These are phyloP conservation scores for Nemania sp. DNA, from an alignment of 2,329 filamentous ascomycete species.

Conservation along the genomic window DNA sequence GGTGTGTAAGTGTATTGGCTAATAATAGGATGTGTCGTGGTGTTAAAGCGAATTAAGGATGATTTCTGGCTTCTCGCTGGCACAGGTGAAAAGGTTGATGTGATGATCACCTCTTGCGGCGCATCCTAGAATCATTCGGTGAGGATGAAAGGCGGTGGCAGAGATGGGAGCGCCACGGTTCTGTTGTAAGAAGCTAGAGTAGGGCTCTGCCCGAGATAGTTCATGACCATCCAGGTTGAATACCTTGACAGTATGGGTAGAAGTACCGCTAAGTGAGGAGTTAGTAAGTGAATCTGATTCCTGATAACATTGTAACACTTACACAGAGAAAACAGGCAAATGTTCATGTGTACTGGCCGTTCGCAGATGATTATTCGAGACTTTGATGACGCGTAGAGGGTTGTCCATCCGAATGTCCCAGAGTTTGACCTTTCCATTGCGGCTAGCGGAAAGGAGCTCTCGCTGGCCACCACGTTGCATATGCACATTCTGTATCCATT, in stretches of 20 bases:
- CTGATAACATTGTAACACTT: slow-evolving; percentile 48
- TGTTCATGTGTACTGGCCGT: slow-evolving; percentile 95
- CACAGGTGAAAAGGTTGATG: slow-evolving; percentile 84
- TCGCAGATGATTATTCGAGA: slow-evolving; percentile 76
- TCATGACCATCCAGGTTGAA: slow-evolving; percentile 85
- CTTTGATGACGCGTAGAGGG: slow-evolving; percentile 73
- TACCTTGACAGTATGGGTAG: slow-evolving; percentile 84
- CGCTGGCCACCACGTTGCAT: slow-evolving; percentile 94
- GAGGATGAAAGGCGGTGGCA: slow-evolving; percentile 91
- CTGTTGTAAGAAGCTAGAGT: slow-evolving; percentile 84
- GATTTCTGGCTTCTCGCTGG: slow-evolving; percentile 48
- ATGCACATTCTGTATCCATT: slow-evolving; percentile 95
- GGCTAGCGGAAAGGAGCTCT: slow-evolving; percentile 86
- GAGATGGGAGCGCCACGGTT: slow-evolving; percentile 82
- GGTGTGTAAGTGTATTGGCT: neutral
- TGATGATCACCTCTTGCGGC: slow-evolving; percentile 86
- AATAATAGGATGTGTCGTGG: neutral
- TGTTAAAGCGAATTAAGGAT: slow-evolving; percentile 33
- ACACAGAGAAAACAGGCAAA: slow-evolving; percentile 92
- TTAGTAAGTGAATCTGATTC: slow-evolving; percentile 34
- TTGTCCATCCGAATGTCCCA: slow-evolving; percentile 94
- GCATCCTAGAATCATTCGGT: slow-evolving; percentile 87
- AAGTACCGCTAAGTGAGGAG: slow-evolving; percentile 71
- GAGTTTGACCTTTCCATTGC: slow-evolving; percentile 90
- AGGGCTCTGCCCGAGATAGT: slow-evolving; percentile 84